Evolutionary conservation across 495 filamentous ascomycete species (phyloP).

Genomic region (Daldinia loculata): DNA sequence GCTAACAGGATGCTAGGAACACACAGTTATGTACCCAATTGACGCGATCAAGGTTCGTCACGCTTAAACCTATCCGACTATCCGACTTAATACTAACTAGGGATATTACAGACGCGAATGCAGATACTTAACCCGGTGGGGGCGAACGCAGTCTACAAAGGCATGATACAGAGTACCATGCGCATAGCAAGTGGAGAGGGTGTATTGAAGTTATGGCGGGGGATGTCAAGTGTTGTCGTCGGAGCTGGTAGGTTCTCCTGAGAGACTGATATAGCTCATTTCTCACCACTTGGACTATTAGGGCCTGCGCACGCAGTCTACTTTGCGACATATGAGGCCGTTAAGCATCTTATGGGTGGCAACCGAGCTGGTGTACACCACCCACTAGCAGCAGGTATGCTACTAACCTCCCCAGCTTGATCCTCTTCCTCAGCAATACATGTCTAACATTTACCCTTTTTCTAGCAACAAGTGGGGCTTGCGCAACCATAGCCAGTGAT

Average conservation of each 20-base stretch:
- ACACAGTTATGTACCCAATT: conserved; percentile 98
- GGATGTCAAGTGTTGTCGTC: conserved; percentile 93
- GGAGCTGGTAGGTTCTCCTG: conserved; percentile 77
- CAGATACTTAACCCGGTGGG: conserved; percentile 86
- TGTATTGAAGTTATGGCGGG: conserved; percentile 90
- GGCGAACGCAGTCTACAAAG: conserved; percentile 84
- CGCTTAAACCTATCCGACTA: conserved; percentile 5
- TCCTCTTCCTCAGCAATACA: conserved; percentile 5
- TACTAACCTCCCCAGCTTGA: conserved; percentile 11
- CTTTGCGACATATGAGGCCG: conserved; percentile 96
- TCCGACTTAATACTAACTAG: conserved; percentile 28
- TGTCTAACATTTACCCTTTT: conserved; percentile 27
- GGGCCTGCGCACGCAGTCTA: conserved; percentile 98
- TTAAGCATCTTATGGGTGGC: conserved; percentile 94
- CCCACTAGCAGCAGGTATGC: conserved; percentile 86
- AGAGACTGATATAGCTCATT: background rate
- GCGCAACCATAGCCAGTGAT: conserved; percentile 95
- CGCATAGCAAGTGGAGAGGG: conserved; percentile 92
- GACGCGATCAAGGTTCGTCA: conserved; percentile 92
- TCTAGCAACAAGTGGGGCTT: conserved; percentile 86
- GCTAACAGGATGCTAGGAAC: conserved; percentile 63
- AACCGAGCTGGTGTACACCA: conserved; percentile 90
- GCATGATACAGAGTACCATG: conserved; percentile 89
- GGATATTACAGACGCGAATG: conserved; percentile 82
- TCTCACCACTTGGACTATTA: conserved; percentile 48